Evolutionary conservation across 1,284 basidiomycete genomes (phyloP).

Genomic region (Malassezia sp.): DNA sequence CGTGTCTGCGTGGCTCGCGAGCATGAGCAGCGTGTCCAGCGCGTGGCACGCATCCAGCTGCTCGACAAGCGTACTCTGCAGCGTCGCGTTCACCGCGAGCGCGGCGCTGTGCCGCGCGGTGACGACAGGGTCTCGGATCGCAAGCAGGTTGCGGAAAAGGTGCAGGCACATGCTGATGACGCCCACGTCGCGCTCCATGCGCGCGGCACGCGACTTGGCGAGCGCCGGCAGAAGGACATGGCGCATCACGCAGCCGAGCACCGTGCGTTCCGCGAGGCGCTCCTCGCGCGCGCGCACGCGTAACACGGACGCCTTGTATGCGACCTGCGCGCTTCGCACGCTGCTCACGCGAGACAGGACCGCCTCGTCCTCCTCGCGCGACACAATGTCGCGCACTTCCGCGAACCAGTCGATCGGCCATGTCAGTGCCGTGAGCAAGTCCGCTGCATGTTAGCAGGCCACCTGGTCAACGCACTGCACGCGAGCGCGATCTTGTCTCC

Average conservation of each 20-base stretch:
- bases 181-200: conserved; percentile 35
- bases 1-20: conserved; percentile 37
- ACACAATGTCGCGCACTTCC: conserved; percentile 32
- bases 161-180: conserved; percentile 43
- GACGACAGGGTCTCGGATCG: conserved; percentile 36
- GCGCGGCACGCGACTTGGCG: conserved; percentile 28
- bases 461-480: conserved; percentile 14
- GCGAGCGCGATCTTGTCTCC: conserved; percentile 38
- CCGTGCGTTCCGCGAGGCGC: conserved; percentile 20
- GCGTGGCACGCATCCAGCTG: conserved; percentile 31
- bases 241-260: conserved; percentile 32
- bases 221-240: conserved; percentile 38
- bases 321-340: conserved; percentile 28
- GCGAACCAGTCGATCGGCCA: conserved; percentile 42
- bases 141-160: conserved; percentile 43
- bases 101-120: conserved; percentile 29
- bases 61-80: conserved; percentile 37
- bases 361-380: conserved; percentile 29
- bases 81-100: conserved; percentile 27
- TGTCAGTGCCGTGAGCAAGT: conserved; percentile 43
- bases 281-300: conserved; percentile 21
- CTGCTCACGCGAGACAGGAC: conserved; percentile 23
- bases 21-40: conserved; percentile 40
- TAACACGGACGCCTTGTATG: conserved; percentile 43
- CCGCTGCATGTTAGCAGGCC: conserved; percentile 17